These are phyloP conservation scores for Xylaria acuta DNA, from an alignment of 495 filamentous ascomycete species.

Conservation along the genomic window DNA sequence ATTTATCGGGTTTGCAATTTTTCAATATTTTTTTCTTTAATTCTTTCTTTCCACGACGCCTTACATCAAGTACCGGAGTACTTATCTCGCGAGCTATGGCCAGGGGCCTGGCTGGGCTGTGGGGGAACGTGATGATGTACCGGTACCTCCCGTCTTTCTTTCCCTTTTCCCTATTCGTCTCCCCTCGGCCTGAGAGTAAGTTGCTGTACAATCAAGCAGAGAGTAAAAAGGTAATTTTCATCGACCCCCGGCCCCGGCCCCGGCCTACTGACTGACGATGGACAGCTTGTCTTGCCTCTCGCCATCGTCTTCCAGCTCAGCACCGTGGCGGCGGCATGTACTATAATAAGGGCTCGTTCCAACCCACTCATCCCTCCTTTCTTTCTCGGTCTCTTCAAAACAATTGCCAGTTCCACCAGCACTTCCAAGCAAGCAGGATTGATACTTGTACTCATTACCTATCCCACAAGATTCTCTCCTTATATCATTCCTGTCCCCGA, in stretches of 20 bases:
- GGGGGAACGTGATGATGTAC: constrained; percentile 3
- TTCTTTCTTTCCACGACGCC: background rate
- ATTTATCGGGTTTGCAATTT: constrained; percentile 14
- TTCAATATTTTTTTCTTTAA: background rate
- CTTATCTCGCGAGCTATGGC: background rate
- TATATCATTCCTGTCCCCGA: background rate
- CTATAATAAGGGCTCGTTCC: constrained; percentile 26
- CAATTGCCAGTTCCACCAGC: background rate
- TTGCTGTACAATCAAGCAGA: constrained; percentile 1
- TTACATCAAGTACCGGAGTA: background rate
- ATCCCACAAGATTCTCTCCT: background rate
- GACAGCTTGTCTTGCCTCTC: constrained; percentile 17
- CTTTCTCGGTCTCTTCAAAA: constrained; percentile 11
- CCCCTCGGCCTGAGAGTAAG: background rate
- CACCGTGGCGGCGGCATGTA: constrained; percentile 2
- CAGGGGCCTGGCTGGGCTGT: background rate
- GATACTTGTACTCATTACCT: background rate
- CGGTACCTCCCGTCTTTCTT: constrained; percentile 3
- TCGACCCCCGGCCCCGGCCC: constrained; percentile 20
- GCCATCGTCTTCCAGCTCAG: constrained; percentile 21
- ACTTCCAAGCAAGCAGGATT: background rate
- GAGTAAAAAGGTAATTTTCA: constrained; percentile 5
- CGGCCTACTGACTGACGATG: constrained; percentile 20
- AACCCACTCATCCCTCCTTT: constrained; percentile 1
- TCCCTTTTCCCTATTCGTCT: constrained; percentile 1